Percentiles rank a stretch among this genome's conserved stretches.
These are phyloP conservation scores for Rostrohypoxylon terebratum DNA, from an alignment of 495 filamentous ascomycete genomes.

Conservation along the genomic window DNA sequence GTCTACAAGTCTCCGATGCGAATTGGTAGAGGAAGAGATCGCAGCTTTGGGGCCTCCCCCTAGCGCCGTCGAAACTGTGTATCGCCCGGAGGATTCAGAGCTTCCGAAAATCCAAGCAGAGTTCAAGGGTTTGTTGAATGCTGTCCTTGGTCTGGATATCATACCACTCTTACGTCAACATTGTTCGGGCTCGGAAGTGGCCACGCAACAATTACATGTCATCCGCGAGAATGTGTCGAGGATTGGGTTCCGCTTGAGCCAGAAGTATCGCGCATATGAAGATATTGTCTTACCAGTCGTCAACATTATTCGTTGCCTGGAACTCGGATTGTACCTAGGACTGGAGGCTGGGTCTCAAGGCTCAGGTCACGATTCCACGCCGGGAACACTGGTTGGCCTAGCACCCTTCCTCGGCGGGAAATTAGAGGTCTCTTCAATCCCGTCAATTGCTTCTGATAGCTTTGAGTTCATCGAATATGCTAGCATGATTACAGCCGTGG, in stretches of 20 bases:
- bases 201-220: slow-evolving; percentile 63
- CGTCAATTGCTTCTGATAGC: slow-evolving; percentile 53
- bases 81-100: slow-evolving; percentile 74
- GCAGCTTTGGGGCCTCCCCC: slow-evolving; percentile 71
- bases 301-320: slow-evolving; percentile 83
- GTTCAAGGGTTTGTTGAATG: slow-evolving; percentile 78
- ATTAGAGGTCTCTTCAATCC: slow-evolving; percentile 32
- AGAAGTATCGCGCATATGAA: slow-evolving; percentile 78
- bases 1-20: slow-evolving; percentile 68
- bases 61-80: slow-evolving; percentile 65
- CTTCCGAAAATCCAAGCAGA: slow-evolving; percentile 82
- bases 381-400: slow-evolving; percentile 59
- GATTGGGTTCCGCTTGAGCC: slow-evolving; percentile 72
- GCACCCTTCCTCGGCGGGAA: slow-evolving; percentile 74
- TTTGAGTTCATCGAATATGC: slow-evolving; percentile 61
- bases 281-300: slow-evolving; percentile 84
- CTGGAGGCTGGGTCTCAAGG: slow-evolving; percentile 50
- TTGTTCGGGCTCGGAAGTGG: slow-evolving; percentile 37
- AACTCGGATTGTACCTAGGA: slow-evolving; percentile 76
- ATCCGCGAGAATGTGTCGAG: slow-evolving; percentile 78
- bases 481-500: slow-evolving; percentile 54
- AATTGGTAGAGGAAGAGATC: slow-evolving; percentile 70
- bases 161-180: slow-evolving; percentile 50
- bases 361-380: slow-evolving; percentile 41
- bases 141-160: slow-evolving; percentile 69